phyloP scores from a whole-genome alignment of 129 eudicot species.

The Helianthus tuberosus region DNA sequence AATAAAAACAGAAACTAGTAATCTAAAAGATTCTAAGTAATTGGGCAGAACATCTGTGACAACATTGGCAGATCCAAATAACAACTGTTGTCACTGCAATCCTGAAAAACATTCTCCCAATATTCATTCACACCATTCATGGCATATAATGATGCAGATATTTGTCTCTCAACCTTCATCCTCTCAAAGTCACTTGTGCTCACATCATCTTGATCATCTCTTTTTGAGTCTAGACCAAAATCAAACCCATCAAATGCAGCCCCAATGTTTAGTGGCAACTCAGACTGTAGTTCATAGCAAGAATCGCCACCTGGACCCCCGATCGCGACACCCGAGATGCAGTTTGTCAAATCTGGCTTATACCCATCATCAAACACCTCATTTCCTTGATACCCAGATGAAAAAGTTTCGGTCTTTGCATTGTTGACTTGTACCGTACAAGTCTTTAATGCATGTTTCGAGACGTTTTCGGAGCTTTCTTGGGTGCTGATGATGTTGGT shows the following conservation, averaged over 20 bases:
- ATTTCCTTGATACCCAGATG: conserved; percentile 36
- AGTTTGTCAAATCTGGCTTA: conserved; percentile 64
- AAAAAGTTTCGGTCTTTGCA: conserved; percentile 33
- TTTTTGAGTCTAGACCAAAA: conserved; percentile 10
- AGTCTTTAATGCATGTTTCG: background rate
- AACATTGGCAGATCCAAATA: conserved; percentile 73
- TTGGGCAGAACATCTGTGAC: conserved; percentile 63
- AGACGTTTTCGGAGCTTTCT: conserved; percentile 10
- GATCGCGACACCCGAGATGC: conserved; percentile 26
- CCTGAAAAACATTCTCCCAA: conserved; percentile 58
- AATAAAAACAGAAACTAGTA: conserved; percentile 7
- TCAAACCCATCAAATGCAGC: conserved; percentile 39
- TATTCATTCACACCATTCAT: conserved; percentile 79
- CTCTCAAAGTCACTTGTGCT: conserved; percentile 60
- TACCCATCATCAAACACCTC: conserved; percentile 43
- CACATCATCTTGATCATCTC: conserved; percentile 17
- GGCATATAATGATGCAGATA: conserved; percentile 81
- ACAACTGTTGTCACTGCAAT: conserved; percentile 37
- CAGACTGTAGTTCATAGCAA: conserved; percentile 23
- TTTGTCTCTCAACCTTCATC: conserved; percentile 81
- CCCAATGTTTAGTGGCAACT: conserved; percentile 22
- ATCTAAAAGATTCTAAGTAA: conserved; percentile 29
- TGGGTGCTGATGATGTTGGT: conserved; percentile 22
- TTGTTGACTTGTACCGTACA: conserved; percentile 24
- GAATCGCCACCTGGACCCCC: conserved; percentile 26